These are phyloP conservation scores for Diddensiella transvaalensis DNA, from an alignment of 805 yeast genomes.

Conservation along the genomic window DNA sequence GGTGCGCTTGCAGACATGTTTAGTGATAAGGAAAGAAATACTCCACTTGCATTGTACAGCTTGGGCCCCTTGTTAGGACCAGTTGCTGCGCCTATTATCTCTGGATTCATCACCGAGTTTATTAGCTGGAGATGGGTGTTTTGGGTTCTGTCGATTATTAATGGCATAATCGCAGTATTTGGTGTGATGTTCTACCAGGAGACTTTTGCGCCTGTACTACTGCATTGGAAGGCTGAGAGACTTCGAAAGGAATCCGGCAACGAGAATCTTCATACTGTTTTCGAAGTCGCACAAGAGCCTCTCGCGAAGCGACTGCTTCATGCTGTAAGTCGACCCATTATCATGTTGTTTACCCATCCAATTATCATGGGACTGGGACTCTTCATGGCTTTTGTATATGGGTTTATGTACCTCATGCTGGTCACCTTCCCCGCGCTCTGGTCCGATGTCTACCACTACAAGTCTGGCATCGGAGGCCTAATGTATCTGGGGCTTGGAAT, in stretches of 20 bases:
- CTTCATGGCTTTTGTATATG: conserved; percentile 63
- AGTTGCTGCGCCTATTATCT: conserved; percentile 42
- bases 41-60: conserved; percentile 54
- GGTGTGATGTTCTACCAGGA: conserved; percentile 50
- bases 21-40: conserved; percentile 47
- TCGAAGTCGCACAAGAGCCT: conserved; percentile 38
- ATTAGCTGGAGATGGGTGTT: conserved; percentile 63
- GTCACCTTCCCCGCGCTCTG: conserved; percentile 58
- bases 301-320: conserved; percentile 28
- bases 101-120: conserved; percentile 54
- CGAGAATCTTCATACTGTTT: conserved; percentile 52
- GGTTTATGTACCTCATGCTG: conserved; percentile 60
- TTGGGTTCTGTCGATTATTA: conserved; percentile 53
- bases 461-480: conserved; percentile 49
- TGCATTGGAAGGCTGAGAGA: conserved; percentile 43
- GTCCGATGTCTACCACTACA: conserved; percentile 44
- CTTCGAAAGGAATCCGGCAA: conserved; percentile 56
- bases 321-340: conserved; percentile 56
- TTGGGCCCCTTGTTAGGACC: conserved; percentile 64
- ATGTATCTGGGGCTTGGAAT: conserved; percentile 57
- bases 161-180: conserved; percentile 44
- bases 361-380: conserved; percentile 61
- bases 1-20: conserved; percentile 64
- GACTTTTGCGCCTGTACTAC: conserved; percentile 55
- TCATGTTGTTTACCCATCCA: conserved; percentile 52